Percentiles rank a stretch among this genome's conserved stretches.
Evolutionary conservation across 1,284 basidiomycete genomes (phyloP).

Genomic region (Ceratobasidium sp.): DNA sequence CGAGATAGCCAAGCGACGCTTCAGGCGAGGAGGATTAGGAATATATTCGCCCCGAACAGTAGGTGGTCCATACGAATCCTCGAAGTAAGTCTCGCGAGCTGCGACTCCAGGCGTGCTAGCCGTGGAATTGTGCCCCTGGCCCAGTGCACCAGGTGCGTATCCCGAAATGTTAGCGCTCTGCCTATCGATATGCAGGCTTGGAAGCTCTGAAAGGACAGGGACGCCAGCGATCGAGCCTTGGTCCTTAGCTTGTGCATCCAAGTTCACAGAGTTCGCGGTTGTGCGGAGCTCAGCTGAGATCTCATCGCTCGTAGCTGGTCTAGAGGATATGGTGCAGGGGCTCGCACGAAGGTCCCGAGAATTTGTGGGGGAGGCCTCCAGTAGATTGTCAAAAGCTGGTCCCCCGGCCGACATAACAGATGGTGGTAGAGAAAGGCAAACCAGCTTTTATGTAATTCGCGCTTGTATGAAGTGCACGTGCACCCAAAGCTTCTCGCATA

Average conservation of each 20-base stretch:
- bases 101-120: neutral
- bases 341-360: conserved; percentile 19
- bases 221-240: neutral
- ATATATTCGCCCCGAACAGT: neutral
- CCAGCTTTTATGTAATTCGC: neutral
- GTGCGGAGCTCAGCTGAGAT: conserved; percentile 4
- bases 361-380: neutral
- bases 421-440: neutral
- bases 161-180: conserved; percentile 31
- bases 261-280: neutral
- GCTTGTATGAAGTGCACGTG: neutral
- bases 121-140: neutral
- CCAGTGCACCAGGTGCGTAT: neutral
- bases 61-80: neutral
- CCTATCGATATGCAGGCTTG: conserved; percentile 27
- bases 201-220: conserved; percentile 8
- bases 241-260: neutral
- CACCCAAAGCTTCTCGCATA: neutral
- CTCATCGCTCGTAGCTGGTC: neutral
- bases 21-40: conserved; percentile 13
- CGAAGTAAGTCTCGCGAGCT: neutral
- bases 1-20: conserved; percentile 21
- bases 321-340: neutral
- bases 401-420: neutral
- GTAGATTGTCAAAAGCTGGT: conserved; percentile 8